Percentiles rank a stretch among this genome's conserved stretches.
Conservation (phyloP, 305 asterid genomes). For the Solanum hybrid region DNA sequence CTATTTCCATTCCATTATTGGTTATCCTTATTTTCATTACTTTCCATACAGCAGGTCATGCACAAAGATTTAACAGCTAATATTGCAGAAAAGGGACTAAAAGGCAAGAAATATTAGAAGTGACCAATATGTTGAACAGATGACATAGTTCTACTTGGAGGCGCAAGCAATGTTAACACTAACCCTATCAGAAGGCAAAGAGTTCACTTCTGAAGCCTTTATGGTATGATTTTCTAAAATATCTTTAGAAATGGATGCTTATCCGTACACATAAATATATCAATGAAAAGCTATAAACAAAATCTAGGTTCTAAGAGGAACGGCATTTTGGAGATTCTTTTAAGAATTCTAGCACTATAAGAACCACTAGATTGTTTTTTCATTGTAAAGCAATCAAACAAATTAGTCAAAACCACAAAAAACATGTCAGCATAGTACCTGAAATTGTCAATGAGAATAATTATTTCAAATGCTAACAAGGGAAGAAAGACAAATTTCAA, state of each 20-base stretch:
- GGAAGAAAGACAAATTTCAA: constrained; percentile 90
- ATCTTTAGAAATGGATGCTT: not conserved
- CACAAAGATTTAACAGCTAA: not conserved
- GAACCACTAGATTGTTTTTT: not conserved
- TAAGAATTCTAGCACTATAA: not conserved
- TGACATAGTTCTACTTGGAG: not conserved
- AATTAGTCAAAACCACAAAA: not conserved
- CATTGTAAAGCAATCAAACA: constrained; percentile 1
- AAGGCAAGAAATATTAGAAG: not conserved
- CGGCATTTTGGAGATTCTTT: not conserved
- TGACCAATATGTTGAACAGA: not conserved
- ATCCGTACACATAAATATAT: not conserved
- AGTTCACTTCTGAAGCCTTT: not conserved
- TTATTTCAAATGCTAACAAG: constrained; percentile 70
- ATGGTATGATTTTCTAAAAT: not conserved
- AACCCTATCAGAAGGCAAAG: not conserved
- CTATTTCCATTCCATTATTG: not conserved
- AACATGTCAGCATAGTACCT: constrained; percentile 35
- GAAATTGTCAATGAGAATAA: constrained; percentile 76
- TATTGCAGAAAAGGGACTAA: not conserved
- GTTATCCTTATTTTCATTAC: not conserved
- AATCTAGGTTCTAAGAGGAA: not conserved
- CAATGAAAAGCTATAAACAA: not conserved
- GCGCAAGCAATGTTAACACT: not conserved
- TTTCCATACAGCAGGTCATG: not conserved